These are phyloP conservation scores for Quercus variabilis DNA, from an alignment of 306 rosid genomes.

Conservation along the genomic window DNA sequence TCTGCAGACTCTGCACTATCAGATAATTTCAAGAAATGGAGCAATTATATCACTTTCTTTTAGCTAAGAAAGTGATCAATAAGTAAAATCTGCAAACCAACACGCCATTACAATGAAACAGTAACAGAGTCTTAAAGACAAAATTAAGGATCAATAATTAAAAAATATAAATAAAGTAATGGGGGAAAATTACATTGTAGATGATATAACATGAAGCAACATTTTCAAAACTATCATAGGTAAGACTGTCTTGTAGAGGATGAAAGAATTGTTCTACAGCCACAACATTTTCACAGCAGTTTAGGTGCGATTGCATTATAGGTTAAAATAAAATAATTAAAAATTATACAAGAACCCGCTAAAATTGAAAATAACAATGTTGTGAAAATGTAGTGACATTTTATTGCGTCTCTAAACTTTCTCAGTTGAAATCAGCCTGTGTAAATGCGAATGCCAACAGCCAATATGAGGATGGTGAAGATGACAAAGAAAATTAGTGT, in stretches of 20 bases:
- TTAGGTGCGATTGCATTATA: no score
- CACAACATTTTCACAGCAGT: no score
- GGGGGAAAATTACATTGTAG: background rate
- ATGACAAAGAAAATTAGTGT: conserved; percentile 41
- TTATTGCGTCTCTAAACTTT: no score
- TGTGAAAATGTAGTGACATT: no score
- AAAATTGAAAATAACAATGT: no score
- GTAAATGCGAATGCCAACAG: conserved; percentile 39
- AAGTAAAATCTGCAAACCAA: background rate
- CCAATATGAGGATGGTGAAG: conserved; percentile 54
- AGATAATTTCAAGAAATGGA: background rate
- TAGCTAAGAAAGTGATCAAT: background rate
- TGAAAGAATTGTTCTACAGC: background rate
- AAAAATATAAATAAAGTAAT: background rate
- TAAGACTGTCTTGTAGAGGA: background rate
- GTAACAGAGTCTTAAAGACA: background rate
- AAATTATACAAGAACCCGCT: no score
- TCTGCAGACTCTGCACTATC: background rate
- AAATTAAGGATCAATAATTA: background rate
- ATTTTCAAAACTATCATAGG: no score
- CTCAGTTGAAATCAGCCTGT: conserved; percentile 8
- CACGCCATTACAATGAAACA: background rate
- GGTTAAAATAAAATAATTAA: no score
- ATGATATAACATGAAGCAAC: no score
- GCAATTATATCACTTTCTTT: background rate